These are phyloP conservation scores for Aspergillus viridinutans DNA, from an alignment of 2,329 filamentous ascomycete genomes.

Conservation along the genomic window DNA sequence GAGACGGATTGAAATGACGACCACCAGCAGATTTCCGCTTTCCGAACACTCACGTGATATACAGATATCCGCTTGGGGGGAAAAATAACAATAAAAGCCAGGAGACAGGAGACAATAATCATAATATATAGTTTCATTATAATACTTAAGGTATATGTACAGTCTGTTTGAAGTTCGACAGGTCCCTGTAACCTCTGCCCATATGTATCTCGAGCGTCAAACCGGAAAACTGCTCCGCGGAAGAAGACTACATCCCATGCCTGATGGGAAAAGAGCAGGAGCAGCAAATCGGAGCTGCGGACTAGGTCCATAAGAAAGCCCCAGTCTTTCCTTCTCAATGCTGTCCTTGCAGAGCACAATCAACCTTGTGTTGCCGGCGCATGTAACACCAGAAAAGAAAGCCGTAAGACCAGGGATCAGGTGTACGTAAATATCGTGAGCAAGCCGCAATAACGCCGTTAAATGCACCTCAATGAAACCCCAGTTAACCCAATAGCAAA, in stretches of 20 bases:
- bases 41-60: not conserved
- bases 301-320: too few species aligned
- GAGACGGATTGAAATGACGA: not conserved
- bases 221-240: not conserved
- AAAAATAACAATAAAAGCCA: not conserved
- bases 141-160: not conserved
- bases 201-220: not conserved
- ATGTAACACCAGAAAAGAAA: not conserved
- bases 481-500: slow-evolving; percentile 6
- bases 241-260: not conserved
- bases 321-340: not conserved
- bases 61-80: not conserved
- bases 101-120: not conserved
- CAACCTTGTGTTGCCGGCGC: not conserved
- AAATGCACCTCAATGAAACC: slow-evolving; percentile 31
- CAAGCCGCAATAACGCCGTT: slow-evolving; percentile 29
- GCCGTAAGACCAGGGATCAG: slow-evolving; percentile 16
- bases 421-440: slow-evolving; percentile 4
- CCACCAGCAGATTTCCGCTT: not conserved
- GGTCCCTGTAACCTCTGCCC: not conserved
- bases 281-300: too few species aligned
- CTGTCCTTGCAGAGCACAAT: not conserved
- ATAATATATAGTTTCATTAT: not conserved
- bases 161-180: not conserved
- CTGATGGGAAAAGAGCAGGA: not conserved